Percentiles rank a stretch among this genome's conserved stretches.
Conservation (phyloP, 202 grass and related monocot species). For the Bolboschoenoplectus hybrid region DNA sequence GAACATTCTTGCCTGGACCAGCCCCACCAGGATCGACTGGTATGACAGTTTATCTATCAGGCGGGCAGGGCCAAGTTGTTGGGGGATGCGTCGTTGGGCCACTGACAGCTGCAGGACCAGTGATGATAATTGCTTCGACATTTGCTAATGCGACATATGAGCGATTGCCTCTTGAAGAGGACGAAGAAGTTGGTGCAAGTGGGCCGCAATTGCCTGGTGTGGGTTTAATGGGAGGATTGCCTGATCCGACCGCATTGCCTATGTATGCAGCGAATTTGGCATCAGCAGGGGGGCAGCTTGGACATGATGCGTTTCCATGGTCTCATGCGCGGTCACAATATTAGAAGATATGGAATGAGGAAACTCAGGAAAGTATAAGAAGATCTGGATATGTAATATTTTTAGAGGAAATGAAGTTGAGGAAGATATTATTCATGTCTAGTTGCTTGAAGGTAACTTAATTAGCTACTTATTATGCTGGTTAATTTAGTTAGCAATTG, state of each 20-base stretch:
- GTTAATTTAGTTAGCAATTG: constrained; percentile 7
- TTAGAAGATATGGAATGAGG: constrained; percentile 31
- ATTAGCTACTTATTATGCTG: constrained; percentile 19
- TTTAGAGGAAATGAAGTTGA: neutral
- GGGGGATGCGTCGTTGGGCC: constrained; percentile 68
- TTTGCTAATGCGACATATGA: constrained; percentile 76
- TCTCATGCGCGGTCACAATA: constrained; percentile 60
- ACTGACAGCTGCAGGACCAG: constrained; percentile 65
- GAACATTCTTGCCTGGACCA: constrained; percentile 68
- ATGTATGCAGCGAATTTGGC: constrained; percentile 56
- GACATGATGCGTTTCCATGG: constrained; percentile 57
- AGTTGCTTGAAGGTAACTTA: constrained; percentile 23
- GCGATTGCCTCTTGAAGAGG: constrained; percentile 66
- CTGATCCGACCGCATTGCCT: constrained; percentile 60
- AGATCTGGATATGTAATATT: neutral
- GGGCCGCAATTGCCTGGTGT: neutral
- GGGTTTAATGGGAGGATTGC: constrained; percentile 43
- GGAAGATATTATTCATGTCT: neutral
- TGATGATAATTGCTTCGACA: constrained; percentile 77
- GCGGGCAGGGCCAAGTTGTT: constrained; percentile 67
- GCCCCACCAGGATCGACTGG: constrained; percentile 67
- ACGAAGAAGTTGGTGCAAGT: constrained; percentile 42
- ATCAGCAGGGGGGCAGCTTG: constrained; percentile 49
- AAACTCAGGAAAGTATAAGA: neutral
- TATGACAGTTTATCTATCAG: constrained; percentile 60